Evolutionary conservation across 192 early-diverging fungal genomes (phyloP).

Genomic region (Piromyces sp.): DNA sequence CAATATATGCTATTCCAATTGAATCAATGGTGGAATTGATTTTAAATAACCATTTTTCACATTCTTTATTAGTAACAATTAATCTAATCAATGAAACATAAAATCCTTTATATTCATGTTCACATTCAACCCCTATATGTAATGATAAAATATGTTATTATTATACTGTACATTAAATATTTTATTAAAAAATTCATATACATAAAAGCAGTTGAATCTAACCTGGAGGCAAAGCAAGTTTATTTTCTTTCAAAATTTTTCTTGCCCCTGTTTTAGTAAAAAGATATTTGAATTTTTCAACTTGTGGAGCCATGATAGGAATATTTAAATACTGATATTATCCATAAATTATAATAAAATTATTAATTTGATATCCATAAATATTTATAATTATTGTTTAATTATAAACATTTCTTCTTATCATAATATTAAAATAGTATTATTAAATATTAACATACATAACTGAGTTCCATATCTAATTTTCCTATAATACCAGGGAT

Average conservation of each 20-base stretch:
- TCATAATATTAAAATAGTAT: no score
- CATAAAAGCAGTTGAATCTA: no score
- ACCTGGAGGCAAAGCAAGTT: not conserved
- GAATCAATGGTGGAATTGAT: not conserved
- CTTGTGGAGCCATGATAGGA: not conserved
- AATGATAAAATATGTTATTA: no score
- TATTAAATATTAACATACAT: not conserved
- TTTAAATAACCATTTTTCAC: not conserved
- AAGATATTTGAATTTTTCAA: not conserved
- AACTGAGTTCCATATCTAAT: not conserved
- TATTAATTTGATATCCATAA: no score
- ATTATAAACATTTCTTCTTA: no score
- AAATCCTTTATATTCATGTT: not conserved
- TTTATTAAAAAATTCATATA: no score
- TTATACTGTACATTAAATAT: no score
- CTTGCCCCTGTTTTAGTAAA: not conserved
- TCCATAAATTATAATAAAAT: no score
- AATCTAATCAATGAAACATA: not conserved
- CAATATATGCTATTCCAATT: not conserved
- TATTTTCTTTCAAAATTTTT: not conserved
- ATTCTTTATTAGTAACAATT: not conserved
- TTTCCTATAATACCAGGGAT: not conserved
- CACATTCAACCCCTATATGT: not conserved
- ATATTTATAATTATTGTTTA: no score
- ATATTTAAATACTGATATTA: not conserved